Evolutionary conservation across 192 early-diverging fungal species (phyloP).

Genomic region (Haplosporangium gracile): DNA sequence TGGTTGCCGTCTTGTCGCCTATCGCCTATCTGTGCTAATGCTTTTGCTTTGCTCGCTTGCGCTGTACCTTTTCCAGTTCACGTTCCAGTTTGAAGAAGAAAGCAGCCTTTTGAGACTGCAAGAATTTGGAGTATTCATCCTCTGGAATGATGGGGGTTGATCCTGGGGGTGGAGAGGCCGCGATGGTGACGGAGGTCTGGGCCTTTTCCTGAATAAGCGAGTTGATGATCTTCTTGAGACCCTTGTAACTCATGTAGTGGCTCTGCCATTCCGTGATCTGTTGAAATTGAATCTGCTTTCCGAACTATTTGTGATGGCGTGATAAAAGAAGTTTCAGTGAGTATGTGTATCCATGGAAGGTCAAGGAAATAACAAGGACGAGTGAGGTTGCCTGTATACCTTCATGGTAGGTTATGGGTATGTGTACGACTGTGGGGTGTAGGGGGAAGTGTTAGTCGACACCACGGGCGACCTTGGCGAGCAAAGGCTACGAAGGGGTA

Average conservation of each 20-base stretch:
- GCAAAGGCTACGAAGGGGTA: neutral
- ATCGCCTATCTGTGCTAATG: neutral
- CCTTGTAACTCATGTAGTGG: constrained; percentile 98
- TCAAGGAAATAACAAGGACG: neutral
- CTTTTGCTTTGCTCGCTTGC: neutral
- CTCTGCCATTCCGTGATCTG: constrained; percentile 92
- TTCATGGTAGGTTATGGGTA: constrained; percentile 21
- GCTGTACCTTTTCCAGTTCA: constrained; percentile 92
- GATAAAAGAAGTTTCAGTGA: neutral
- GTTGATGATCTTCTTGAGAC: constrained; percentile 97
- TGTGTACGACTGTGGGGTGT: neutral
- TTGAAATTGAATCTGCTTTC: constrained; percentile 96
- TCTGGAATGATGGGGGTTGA: constrained; percentile 49
- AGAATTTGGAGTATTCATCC: constrained; percentile 63
- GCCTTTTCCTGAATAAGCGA: constrained; percentile 67
- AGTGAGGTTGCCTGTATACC: constrained; percentile 6
- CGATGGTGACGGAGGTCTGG: constrained; percentile 58
- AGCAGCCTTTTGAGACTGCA: constrained; percentile 91
- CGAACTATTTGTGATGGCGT: constrained; percentile 77
- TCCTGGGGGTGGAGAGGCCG: constrained; percentile 56
- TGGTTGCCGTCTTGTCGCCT: too few species aligned
- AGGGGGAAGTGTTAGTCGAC: neutral
- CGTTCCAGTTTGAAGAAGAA: constrained; percentile 99
- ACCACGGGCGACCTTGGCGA: neutral
- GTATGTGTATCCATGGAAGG: neutral